phyloP scores from a whole-genome alignment of 2,329 filamentous ascomycete species.

The Clarireedia monteithiana region DNA sequence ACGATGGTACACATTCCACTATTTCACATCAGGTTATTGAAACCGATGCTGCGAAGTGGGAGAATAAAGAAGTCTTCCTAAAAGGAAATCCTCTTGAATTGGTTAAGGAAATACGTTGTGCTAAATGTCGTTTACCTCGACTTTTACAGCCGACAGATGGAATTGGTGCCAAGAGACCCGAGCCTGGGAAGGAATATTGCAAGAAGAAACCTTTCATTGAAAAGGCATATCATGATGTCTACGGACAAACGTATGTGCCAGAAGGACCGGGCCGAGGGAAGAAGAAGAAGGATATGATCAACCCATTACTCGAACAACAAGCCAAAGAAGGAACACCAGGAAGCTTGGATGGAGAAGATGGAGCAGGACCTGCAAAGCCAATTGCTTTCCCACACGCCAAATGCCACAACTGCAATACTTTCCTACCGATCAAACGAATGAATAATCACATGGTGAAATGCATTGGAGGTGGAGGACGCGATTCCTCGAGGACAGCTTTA shows the following conservation, averaged over 20 bases:
- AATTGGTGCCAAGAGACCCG: slow-evolving; percentile 56
- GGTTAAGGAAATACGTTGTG: slow-evolving; percentile 63
- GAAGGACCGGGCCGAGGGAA: slow-evolving; percentile 69
- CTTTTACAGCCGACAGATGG: slow-evolving; percentile 66
- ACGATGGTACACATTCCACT: slow-evolving; percentile 40
- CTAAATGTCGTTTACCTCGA: slow-evolving; percentile 66
- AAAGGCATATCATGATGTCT: slow-evolving; percentile 70
- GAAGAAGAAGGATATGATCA: slow-evolving; percentile 72
- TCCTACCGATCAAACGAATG: slow-evolving; percentile 55
- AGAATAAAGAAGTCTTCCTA: slow-evolving; percentile 59
- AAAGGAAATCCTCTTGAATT: slow-evolving; percentile 68
- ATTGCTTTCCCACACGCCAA: slow-evolving; percentile 58
- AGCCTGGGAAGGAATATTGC: slow-evolving; percentile 66
- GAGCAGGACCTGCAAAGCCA: slow-evolving; percentile 49
- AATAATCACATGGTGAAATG: slow-evolving; percentile 64
- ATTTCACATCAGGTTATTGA: slow-evolving; percentile 39
- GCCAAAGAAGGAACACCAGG: slow-evolving; percentile 31
- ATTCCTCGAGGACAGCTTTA: slow-evolving; percentile 53
- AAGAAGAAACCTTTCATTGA: slow-evolving; percentile 72
- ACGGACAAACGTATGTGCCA: slow-evolving; percentile 72
- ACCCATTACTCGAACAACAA: slow-evolving; percentile 27
- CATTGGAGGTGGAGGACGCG: slow-evolving; percentile 57
- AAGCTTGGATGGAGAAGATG: slow-evolving; percentile 38
- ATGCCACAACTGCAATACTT: slow-evolving; percentile 60
- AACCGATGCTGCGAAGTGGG: slow-evolving; percentile 61